These are phyloP conservation scores for Cladobotryum mycophilum DNA, from an alignment of 2,329 filamentous ascomycete species.

Conservation along the genomic window DNA sequence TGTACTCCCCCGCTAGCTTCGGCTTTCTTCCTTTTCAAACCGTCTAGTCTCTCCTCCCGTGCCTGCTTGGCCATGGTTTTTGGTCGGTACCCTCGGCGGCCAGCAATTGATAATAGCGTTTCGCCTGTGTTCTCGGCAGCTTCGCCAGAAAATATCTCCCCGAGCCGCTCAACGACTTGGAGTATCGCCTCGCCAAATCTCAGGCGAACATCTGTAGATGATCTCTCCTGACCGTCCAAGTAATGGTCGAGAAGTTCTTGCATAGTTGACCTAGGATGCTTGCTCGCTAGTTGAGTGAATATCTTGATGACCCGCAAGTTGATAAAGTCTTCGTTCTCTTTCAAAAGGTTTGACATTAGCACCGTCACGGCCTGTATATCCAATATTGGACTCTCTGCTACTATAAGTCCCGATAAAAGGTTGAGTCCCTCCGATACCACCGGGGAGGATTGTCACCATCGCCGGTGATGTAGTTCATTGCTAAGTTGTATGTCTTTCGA, in stretches of 20 bases:
- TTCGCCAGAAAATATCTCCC: constrained; percentile 49
- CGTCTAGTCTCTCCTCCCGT: constrained; percentile 42
- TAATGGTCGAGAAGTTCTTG: constrained; percentile 62
- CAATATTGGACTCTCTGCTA: constrained; percentile 48
- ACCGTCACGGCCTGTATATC: constrained; percentile 61
- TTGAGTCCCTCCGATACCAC: constrained; percentile 61
- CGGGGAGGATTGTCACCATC: constrained; percentile 56
- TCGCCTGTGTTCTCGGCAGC: constrained; percentile 47
- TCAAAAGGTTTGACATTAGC: constrained; percentile 57
- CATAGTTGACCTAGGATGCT: constrained; percentile 56
- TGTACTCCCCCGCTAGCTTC: constrained; percentile 33
- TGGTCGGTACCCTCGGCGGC: constrained; percentile 54
- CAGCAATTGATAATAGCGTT: constrained; percentile 56
- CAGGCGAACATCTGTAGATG: constrained; percentile 56
- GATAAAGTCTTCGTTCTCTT: constrained; percentile 65
- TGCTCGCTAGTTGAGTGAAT: constrained; percentile 54
- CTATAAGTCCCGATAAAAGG: constrained; percentile 52
- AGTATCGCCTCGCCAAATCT: constrained; percentile 63
- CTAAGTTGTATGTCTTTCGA: constrained; percentile 54
- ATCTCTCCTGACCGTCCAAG: constrained; percentile 54
- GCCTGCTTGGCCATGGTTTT: constrained; percentile 53
- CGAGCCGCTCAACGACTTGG: constrained; percentile 56
- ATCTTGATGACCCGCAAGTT: constrained; percentile 62
- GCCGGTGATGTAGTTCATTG: constrained; percentile 56
- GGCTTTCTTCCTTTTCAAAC: constrained; percentile 41